Conservation (phyloP, 495 filamentous ascomycete species). For the Astrothelium macrocarpum region DNA sequence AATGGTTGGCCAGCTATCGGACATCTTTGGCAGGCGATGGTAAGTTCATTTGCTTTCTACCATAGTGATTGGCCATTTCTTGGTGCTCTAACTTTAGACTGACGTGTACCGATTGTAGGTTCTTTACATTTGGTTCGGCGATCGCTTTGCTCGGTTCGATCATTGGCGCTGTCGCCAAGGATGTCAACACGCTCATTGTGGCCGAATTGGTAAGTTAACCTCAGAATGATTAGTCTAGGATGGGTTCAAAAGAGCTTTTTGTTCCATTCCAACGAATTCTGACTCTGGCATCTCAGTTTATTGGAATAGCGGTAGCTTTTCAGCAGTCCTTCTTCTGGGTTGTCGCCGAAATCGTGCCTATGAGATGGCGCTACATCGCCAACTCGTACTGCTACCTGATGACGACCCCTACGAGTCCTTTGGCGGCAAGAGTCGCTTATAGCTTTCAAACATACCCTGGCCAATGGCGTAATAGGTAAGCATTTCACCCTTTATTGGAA, state of each 20-base stretch:
- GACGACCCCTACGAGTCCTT: constrained; percentile 9
- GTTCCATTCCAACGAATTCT: neutral
- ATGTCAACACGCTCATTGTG: constrained; percentile 22
- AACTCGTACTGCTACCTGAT: constrained; percentile 13
- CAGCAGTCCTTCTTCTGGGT: constrained; percentile 17
- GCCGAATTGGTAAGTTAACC: constrained; percentile 6
- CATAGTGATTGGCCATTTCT: neutral
- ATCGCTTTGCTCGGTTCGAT: constrained; percentile 24
- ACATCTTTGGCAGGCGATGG: constrained; percentile 47
- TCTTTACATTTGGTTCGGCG: constrained; percentile 22
- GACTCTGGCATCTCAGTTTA: constrained; percentile 1
- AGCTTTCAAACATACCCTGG: constrained; percentile 11
- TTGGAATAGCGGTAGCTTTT: constrained; percentile 13
- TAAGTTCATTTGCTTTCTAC: neutral
- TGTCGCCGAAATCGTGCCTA: constrained; percentile 17
- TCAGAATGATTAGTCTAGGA: neutral
- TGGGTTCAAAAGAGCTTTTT: neutral
- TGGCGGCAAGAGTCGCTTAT: constrained; percentile 20
- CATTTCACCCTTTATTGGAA: neutral
- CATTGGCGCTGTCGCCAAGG: constrained; percentile 22
- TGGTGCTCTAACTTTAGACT: neutral
- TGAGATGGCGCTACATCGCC: constrained; percentile 12
- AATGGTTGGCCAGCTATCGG: constrained; percentile 39
- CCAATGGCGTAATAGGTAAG: constrained; percentile 11
- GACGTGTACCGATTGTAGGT: constrained; percentile 15